Conservation (phyloP, 2,329 filamentous ascomycete species). For the Apiospora aurea region DNA sequence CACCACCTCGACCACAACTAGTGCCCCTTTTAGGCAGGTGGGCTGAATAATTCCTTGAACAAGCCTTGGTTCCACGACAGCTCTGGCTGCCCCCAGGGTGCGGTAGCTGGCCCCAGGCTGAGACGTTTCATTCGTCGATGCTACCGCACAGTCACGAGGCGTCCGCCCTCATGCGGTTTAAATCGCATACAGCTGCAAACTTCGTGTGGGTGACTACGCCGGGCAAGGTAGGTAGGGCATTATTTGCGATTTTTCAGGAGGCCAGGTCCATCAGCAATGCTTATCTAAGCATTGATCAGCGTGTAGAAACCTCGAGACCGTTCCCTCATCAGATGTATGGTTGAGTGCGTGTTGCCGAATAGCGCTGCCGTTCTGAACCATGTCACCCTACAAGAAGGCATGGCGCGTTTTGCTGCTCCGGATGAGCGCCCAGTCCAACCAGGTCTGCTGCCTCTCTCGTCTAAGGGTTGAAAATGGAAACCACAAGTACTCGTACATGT, state of each 20-base stretch:
- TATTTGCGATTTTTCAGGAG: neutral
- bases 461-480: neutral
- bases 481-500: neutral
- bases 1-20: neutral
- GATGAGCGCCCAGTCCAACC: neutral
- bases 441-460: neutral
- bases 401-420: neutral
- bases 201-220: neutral
- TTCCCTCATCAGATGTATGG: neutral
- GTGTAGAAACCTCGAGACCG: neutral
- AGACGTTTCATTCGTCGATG: neutral
- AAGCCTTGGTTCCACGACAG: neutral
- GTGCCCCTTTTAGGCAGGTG: slow-evolving; percentile 10
- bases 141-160: slow-evolving; percentile 7
- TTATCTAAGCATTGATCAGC: neutral
- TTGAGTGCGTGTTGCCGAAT: neutral
- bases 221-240: neutral
- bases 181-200: neutral
- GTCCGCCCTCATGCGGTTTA: slow-evolving; percentile 7
- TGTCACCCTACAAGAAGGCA: neutral
- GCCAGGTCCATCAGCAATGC: neutral
- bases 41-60: neutral
- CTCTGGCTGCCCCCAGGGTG: too few relatives aligned
- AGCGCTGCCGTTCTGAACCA: neutral
- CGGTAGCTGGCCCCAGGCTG: neutral